Conservation (phyloP, 331 rosid species). For the Acacia concinna region DNA sequence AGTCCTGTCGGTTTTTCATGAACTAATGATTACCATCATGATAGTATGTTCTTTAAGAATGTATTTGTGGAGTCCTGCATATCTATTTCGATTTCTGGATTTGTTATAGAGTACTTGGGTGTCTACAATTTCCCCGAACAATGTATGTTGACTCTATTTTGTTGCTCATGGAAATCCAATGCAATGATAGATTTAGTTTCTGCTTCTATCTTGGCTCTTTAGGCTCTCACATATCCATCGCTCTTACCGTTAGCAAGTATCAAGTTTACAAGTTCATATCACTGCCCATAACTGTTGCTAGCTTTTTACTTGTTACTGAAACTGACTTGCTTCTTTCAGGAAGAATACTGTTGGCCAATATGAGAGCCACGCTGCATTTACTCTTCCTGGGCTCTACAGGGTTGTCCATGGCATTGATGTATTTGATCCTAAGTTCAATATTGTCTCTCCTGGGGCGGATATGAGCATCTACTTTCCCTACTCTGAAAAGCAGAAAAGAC, state of each 20-base stretch:
- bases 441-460: slow-evolving; percentile 92
- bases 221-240: not conserved
- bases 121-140: slow-evolving; percentile 17
- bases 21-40: not conserved
- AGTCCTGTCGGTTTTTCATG: not conserved
- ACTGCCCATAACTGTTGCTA: not conserved
- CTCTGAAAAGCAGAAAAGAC: slow-evolving; percentile 67
- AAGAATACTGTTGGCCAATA: slow-evolving; percentile 87
- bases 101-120: not conserved
- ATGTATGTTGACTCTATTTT: not conserved
- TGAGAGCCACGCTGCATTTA: slow-evolving; percentile 81
- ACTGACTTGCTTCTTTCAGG: slow-evolving; percentile 43
- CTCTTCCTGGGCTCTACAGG: slow-evolving; percentile 80
- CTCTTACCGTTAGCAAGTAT: not conserved
- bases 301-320: not conserved
- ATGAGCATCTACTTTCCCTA: slow-evolving; percentile 78
- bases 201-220: not conserved
- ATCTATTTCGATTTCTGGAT: slow-evolving; percentile 2
- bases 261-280: not conserved
- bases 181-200: slow-evolving; percentile 1
- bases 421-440: slow-evolving; percentile 93
- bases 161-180: not conserved
- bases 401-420: slow-evolving; percentile 92
- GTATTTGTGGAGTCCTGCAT: not conserved
- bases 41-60: not conserved